Base-by-base conservation (phyloP, 129 eudicot genomes). In the Saposhnikovia divaricata region DNA sequence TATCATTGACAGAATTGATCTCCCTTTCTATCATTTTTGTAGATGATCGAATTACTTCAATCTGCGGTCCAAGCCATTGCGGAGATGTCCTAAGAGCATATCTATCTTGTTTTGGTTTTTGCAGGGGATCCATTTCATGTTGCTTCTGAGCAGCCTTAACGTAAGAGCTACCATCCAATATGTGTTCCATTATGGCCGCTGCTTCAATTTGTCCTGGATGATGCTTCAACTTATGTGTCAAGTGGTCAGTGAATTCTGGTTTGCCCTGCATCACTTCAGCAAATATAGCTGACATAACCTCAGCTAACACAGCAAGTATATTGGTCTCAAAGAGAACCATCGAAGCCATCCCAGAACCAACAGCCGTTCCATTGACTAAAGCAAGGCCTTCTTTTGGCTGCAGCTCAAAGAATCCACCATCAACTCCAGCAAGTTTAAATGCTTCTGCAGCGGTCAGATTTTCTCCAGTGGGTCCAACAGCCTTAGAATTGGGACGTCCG, bases 241-340 rank as follows among this genome's bases (percentile, higher is more conserved):
- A 83, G 82, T 92, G 90, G 77, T 92, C 97, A 0, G 97, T 92
- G 63, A 92, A 92, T 79, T 92, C 97, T 0, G 96, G 96, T 44
- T 92, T 92, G 2, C 97, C 97, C 72, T 92, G 93, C 97, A 92
- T 92, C 19, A 92, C 97, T 83, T 92, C 96, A 27, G 97, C 96
- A n/a, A 92, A 92, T 40, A 92, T 81, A 21, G 97, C 97, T 4
- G 97, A 92, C 55, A 89, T 43, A 4, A 92, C 96, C 84, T 88
- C 96, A 19, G 97, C 84, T 13, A 92, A 46, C 15, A 92, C 76
- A 6, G 88, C 91, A 11, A 88, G 89, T 44, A 92, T 86, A 59
- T 92, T 92, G 46, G 96, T 84, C 47, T 92, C 97, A 57, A 87
- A 92, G 2, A 92, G 88, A 6, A 91, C 97, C 84, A 90, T 90